phyloP scores from a whole-genome alignment of 2,329 filamentous ascomycete species.

The Pseudocercospora fijiensis region DNA sequence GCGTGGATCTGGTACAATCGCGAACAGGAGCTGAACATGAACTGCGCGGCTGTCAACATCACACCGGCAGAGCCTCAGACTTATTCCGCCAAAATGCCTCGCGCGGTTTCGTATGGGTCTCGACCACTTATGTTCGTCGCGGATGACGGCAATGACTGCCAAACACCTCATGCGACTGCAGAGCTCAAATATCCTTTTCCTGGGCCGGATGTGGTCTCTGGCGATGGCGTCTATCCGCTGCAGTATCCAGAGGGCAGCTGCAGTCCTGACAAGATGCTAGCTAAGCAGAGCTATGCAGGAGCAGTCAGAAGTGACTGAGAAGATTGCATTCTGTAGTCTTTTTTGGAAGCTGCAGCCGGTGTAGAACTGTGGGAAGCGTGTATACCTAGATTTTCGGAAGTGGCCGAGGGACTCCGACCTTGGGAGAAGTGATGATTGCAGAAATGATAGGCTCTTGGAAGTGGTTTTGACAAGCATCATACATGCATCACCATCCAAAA shows the following conservation, averaged over 20 bases:
- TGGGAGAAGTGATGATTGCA: neutral
- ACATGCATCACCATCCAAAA: neutral
- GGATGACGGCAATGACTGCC: slow-evolving; percentile 44
- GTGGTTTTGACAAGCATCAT: neutral
- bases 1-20: slow-evolving; percentile 52
- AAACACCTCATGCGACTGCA: slow-evolving; percentile 37
- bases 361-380: no score
- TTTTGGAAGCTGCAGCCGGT: no score
- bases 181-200: slow-evolving; percentile 48
- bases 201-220: slow-evolving; percentile 45
- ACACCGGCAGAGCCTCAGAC: slow-evolving; percentile 18
- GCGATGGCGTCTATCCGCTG: slow-evolving; percentile 48
- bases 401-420: neutral
- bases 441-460: neutral
- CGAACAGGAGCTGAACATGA: slow-evolving; percentile 49
- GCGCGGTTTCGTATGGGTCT: slow-evolving; percentile 38
- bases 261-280: slow-evolving; percentile 18
- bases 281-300: slow-evolving; percentile 23
- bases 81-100: slow-evolving; percentile 10
- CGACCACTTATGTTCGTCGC: slow-evolving; percentile 46
- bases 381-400: no score
- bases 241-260: slow-evolving; percentile 38
- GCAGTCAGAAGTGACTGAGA: slow-evolving; percentile 8
- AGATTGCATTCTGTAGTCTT: neutral
- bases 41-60: slow-evolving; percentile 49